Evolutionary conservation across 768 basidiomycete species (phyloP), one percentile per base, ranked within the genome.

Genomic region (Lactarius trivialis): DNA sequence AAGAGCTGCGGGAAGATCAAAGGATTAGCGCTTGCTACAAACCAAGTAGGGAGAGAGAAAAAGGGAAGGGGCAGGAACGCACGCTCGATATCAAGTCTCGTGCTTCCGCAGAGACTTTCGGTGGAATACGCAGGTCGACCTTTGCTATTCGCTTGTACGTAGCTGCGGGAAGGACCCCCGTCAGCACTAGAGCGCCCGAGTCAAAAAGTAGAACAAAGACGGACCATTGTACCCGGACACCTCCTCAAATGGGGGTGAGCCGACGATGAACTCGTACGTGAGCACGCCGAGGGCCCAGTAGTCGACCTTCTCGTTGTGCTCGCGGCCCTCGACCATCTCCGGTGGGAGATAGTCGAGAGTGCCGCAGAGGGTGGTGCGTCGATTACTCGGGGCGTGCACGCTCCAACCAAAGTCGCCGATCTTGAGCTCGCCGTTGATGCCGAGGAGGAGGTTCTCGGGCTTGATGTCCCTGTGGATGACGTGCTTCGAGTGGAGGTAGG

Each of bases 401-500:
- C 89, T 93, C 96, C 97, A 99, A 11, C 97, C 97, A 73, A 98
- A 98, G 74, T 98, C 96, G 3, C 87, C 97, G 64, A 99, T 96
- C 80, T 99, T 98, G 69, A 99, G 78, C 72, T 98, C 96, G 43
- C 96, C 96, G 68, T 94, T 93, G 69, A 98, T 83, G 12, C 95
- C 95, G 14, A 98, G 78, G 34, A 99, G 81, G 54, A 99, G 75
- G 73, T 99, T 99, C 76, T 99, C 96, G 0, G 97, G 97, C 74
- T 99, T 99, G 77, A 99, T 99, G 70, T 99, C 97, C 34, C 97
- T 85, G 73, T 99, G 97, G 55, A 98, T 99, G 70, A 99, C 94
- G 70, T 98, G 95, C 71, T 98, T 99, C 56, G 80, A 77, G 71
- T 99, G 97, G 19, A 98, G 81, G 72, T 99, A 99, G 12, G 78